Evolutionary conservation across 1,139 yeast species (phyloP), one percentile per base, ranked within the genome.

Genomic region (Eremothecium sinecaudum): DNA sequence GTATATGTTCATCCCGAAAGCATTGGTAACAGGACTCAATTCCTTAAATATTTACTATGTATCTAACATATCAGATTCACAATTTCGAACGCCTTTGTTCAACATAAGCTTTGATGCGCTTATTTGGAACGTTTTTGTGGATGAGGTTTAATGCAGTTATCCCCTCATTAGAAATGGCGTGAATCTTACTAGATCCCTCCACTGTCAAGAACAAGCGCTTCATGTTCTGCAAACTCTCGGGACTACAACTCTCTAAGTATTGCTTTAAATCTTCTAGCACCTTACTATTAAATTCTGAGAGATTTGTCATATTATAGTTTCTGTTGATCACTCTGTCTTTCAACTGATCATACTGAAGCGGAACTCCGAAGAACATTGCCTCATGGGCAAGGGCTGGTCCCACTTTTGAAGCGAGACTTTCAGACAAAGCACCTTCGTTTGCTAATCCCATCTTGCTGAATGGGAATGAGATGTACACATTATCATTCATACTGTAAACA

Each of bases 361-460:
- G 86, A 53, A 71, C 71, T 4, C 86, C 75, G 38, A 79, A 68
- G 41, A 83, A 63, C 31, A 84, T 62, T 1, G 86, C 84, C 56
- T 83, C 92, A 35, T 78, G 67, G 16, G 93, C 77, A 46, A 67
- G 69, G 42, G 84, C 75, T 64, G 78, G 65, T 2, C 94, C 94
- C 41, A 84, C 64, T 50, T 93, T 69, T 47, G 66, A 59, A 26
- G 80, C 75, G 37, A 84, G 64, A 8, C 90, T 73, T 15, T 75
- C 71, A 7, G 86, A 75, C 3, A 84, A 64, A 5, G 77, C 84
- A 39, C 94, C 94, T 59, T 84, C 96, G 40, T 83, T 74, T 4
- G 81, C 90, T 48, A 84, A 68, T 2, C 94, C 94, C 49, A 84
- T 69, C 54, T 79, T 79, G 34, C 90, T 75, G 58, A 84, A 84